Evolutionary conservation across 257 asterid genomes (phyloP).

Genomic region (Salvia splendens): DNA sequence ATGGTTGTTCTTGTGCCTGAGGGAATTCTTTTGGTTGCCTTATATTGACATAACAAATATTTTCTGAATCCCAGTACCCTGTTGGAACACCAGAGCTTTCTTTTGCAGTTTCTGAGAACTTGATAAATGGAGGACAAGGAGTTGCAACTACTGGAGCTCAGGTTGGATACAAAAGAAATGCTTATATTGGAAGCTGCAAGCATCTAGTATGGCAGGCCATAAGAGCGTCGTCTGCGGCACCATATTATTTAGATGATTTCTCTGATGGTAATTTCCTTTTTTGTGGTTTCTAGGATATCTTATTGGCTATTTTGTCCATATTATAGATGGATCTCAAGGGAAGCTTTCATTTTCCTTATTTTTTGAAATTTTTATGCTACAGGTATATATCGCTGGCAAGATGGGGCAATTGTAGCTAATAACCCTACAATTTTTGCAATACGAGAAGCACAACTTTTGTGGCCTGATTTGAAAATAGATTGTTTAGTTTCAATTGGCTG

Average conservation of each 20-base stretch:
- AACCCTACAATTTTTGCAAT: slow-evolving; percentile 94
- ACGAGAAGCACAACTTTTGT: slow-evolving; percentile 92
- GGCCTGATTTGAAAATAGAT: slow-evolving; percentile 97
- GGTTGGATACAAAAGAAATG: slow-evolving; percentile 75
- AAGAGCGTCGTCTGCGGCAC: slow-evolving; percentile 99
- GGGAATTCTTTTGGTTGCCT: slow-evolving; percentile 22
- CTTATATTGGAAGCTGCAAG: slow-evolving; percentile 96
- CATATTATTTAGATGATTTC: slow-evolving; percentile 97
- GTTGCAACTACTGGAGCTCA: slow-evolving; percentile 72
- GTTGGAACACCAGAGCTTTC: slow-evolving; percentile 94
- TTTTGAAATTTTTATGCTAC: slow-evolving; percentile 31
- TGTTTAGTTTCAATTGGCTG: slow-evolving; percentile 97
- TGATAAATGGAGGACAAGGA: slow-evolving; percentile 60
- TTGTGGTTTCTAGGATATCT: slow-evolving; percentile 24
- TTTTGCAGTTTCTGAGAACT: slow-evolving; percentile 65
- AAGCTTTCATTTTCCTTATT: slow-evolving; percentile 28
- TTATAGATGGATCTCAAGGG: slow-evolving; percentile 29
- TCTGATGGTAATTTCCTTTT: slow-evolving; percentile 70
- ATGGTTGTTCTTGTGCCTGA: slow-evolving; percentile 24
- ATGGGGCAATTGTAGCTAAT: slow-evolving; percentile 99
- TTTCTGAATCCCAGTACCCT: slow-evolving; percentile 73
- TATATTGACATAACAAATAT: neutral
- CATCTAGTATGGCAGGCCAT: slow-evolving; percentile 97
- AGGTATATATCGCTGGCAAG: slow-evolving; percentile 96
- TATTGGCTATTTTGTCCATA: slow-evolving; percentile 20